Conservation (phyloP, 306 rosid species). For the Vigna unguiculata region DNA sequence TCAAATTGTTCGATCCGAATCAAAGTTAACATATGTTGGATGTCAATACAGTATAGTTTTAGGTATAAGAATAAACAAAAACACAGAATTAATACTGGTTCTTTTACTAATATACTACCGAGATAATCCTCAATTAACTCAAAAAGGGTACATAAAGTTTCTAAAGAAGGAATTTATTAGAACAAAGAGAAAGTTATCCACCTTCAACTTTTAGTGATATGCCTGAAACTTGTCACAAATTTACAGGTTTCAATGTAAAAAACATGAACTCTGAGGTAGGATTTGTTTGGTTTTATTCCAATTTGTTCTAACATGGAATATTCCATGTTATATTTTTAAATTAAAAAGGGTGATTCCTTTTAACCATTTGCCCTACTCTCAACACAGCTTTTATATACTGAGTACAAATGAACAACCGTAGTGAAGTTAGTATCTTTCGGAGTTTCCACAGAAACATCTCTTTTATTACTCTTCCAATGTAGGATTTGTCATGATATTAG, state of each 20-base stretch:
- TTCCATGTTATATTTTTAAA: neutral
- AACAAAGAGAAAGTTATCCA: neutral
- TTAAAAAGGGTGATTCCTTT: neutral
- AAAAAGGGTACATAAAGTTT: neutral
- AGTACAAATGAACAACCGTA: neutral
- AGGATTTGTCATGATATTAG: neutral
- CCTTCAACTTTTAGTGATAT: neutral
- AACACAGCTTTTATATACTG: neutral
- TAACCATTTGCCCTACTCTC: neutral
- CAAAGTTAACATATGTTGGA: neutral
- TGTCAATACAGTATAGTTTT: neutral
- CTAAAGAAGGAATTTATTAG: conserved; percentile 1
- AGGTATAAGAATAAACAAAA: neutral
- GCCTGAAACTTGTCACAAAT: neutral
- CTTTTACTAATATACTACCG: neutral
- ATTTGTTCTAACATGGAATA: neutral
- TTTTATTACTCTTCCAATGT: neutral
- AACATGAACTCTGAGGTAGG: neutral
- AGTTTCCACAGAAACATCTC: neutral
- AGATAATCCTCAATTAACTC: neutral
- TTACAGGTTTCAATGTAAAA: neutral
- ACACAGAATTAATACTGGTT: neutral
- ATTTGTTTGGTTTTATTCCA: neutral
- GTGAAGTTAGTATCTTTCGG: no score
- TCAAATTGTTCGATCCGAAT: neutral